Conservation (phyloP, 352 stramenopile species). For the Phytophthora colocasiae region DNA sequence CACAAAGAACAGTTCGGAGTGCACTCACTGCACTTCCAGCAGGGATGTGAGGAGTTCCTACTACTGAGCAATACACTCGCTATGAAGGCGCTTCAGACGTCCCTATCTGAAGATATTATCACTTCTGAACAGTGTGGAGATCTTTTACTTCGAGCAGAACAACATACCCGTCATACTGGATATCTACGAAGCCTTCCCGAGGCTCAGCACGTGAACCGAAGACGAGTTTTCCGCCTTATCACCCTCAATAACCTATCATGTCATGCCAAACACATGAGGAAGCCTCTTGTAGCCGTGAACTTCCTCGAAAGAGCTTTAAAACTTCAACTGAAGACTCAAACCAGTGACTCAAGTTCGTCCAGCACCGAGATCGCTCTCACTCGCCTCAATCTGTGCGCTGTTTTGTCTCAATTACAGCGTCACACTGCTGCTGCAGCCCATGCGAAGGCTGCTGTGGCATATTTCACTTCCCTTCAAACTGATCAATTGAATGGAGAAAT, state of each 20-base stretch:
- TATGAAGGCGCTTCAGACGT: conserved; percentile 52
- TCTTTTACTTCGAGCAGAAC: conserved; percentile 52
- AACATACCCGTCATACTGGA: conserved; percentile 55
- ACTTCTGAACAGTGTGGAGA: conserved; percentile 32
- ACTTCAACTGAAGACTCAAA: conserved; percentile 46
- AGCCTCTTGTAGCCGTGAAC: conserved; percentile 47
- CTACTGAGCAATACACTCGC: conserved; percentile 63
- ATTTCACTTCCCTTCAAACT: conserved; percentile 18
- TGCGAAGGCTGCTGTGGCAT: conserved; percentile 45
- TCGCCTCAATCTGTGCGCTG: conserved; percentile 68
- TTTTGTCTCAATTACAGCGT: conserved; percentile 62
- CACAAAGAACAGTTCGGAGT: conserved; percentile 60
- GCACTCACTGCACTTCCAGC: conserved; percentile 51
- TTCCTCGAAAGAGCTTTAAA: conserved; percentile 59
- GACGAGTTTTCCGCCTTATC: conserved; percentile 50
- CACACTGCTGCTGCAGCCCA: conserved; percentile 57
- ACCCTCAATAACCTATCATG: conserved; percentile 79
- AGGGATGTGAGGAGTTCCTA: conserved; percentile 68
- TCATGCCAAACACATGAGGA: conserved; percentile 52
- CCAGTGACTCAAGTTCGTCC: conserved; percentile 4
- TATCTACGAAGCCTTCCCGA: conserved; percentile 44
- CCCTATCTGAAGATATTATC: conserved; percentile 3
- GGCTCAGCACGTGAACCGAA: conserved; percentile 27
- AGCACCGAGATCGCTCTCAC: conserved; percentile 49
- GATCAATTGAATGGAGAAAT: conserved; percentile 9